Conservation (phyloP, 768 basidiomycete species). For the Mycena indigotica region DNA sequence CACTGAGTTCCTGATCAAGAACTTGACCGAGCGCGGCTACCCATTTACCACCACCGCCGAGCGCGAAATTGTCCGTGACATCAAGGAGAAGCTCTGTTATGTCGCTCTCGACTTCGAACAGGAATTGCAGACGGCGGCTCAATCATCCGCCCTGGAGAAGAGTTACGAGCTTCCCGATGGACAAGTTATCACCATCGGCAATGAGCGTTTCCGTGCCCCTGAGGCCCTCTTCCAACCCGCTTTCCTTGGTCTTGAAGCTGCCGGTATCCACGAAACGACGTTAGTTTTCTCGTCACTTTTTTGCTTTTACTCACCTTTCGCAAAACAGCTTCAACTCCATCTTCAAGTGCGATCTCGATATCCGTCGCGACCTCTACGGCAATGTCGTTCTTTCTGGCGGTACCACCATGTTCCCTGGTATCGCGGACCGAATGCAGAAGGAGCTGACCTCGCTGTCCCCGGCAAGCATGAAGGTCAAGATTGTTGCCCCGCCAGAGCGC, state of each 20-base stretch:
- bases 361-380: constrained; percentile 78
- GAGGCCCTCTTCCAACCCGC: constrained; percentile 94
- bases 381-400: constrained; percentile 89
- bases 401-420: constrained; percentile 96
- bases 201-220: constrained; percentile 92
- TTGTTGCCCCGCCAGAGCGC: constrained; percentile 89
- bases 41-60: constrained; percentile 93
- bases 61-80: constrained; percentile 93
- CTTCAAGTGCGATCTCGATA: constrained; percentile 85
- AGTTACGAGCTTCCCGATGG: constrained; percentile 91
- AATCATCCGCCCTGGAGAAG: constrained; percentile 89
- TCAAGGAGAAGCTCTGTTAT: constrained; percentile 97
- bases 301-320: constrained; percentile 1
- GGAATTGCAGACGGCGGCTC: constrained; percentile 88
- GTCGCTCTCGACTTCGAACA: constrained; percentile 94
- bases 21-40: constrained; percentile 89
- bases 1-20: constrained; percentile 82
- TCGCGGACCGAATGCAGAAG: constrained; percentile 95
- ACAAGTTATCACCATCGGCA: constrained; percentile 93
- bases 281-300: constrained; percentile 30
- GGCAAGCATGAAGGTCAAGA: constrained; percentile 94
- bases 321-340: constrained; percentile 74
- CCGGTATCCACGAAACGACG: constrained; percentile 93
- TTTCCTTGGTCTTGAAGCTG: constrained; percentile 85
- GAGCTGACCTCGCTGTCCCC: constrained; percentile 85